Base-by-base conservation (phyloP, 495 filamentous ascomycete genomes). In the Usnea hakonensis region DNA sequence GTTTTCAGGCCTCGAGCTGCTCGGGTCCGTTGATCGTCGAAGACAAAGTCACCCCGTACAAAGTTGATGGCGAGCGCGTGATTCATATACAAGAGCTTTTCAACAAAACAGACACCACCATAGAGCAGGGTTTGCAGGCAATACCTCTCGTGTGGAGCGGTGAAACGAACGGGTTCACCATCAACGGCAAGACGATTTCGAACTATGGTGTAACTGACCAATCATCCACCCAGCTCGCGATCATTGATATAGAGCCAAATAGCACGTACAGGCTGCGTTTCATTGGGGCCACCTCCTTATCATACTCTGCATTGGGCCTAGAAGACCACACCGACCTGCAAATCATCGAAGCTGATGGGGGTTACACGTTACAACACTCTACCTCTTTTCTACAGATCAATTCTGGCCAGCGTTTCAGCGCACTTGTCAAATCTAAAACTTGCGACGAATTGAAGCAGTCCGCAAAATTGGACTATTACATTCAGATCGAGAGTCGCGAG, bases 81-180 rank as follows among this genome's bases (percentile, higher is more conserved):
- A 5, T 50, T 30, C 26, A 50, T 30, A 50, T 50, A 16, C 46
- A 50, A 50, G 46, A 50, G 46, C 46, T 50, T 14, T 50, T 50
- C 46, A 30, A 50, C 30, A 17, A 30, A 5, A 50, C 46, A 50
- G 46, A 50, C 46, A 30, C 23, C 28, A 30, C 26, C 46, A 50
- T 50, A 50, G 46, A 50, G 46, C 46, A 50, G 46, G 46, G 46
- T 14, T 30, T 50, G 46, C 46, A 50, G 46, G 46, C 46, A 50
- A 50, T 14, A 5, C 46, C 46, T 28, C 16, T 30, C 23, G 46
- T 50, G 26, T 50, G 9, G 11, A 50, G 46, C 30, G 46, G 46
- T 50, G 46, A 50, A 50, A 50, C 46, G 13, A 50, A 50, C 13
- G 46, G 46, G 4, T 50, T 50, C 13, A 50, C 30, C 4, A 50